Evolutionary conservation across 1,139 yeast genomes (phyloP), one percentile per base, ranked within the genome.

Genomic region (Debaryomyces udenii): DNA sequence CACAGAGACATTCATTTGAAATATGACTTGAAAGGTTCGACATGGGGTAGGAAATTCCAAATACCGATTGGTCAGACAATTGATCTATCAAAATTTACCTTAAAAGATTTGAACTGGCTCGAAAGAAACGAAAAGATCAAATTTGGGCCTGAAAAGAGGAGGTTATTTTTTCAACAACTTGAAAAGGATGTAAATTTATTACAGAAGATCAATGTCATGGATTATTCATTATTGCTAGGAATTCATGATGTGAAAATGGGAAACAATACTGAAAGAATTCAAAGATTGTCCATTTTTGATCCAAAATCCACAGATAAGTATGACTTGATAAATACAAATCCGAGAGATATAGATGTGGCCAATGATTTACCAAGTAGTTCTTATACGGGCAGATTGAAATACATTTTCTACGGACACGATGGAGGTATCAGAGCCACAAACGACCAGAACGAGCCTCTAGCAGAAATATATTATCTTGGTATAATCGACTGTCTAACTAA

Each of bases 401-500:
- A 70, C 55, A 70, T 74, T 30, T 88, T 89, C 54, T 88, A 88
- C 59, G 81, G 83, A 9, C 90, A 83, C 55, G 88, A 86, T 59
- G 96, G 96, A 16, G 99, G 98, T 6, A 81, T 88, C 34, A 70
- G 86, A 41, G 84, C 95, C 1, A 83, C 96, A 0, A 80, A 85
- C 54, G 80, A 72, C 38, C 58, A 75, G 38, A 76, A 88, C 53
- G 74, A 78, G 38, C 89, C 90, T 20, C 60, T 80, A 35, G 73
- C 79, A 20, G 81, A 86, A 44, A 80, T 94, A 10, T 94, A 94
- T 63, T 94, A 91, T 57, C 67, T 94, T 52, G 99, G 99, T 10
- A 83, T 94, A 35, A 94, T 94, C 54, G 99, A 94, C 59, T 91
- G 96, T 63, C 70, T 94, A 49, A 94, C 99, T 0, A 81, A 84